Evolutionary conservation across 2,329 filamentous ascomycete species (phyloP), one percentile per base, ranked within the genome.

Genomic region (Paecilomyces sp.): DNA sequence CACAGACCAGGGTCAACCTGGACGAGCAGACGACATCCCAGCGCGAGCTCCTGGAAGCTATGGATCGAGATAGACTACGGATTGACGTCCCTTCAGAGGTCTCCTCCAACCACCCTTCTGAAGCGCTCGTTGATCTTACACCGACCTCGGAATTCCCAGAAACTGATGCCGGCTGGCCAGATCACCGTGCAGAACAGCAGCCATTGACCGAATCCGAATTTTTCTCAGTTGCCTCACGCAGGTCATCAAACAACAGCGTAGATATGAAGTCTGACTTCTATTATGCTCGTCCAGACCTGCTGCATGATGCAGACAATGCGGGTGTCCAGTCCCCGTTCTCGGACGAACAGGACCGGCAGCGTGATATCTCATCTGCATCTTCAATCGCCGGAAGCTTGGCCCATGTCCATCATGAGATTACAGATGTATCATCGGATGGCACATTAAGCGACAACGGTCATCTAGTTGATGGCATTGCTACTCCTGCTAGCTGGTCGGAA

Each of bases 401-500:
- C 60, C 69, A 79, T 64, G 67, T 78, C 56, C 63, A 71, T 53
- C 62, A 72, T 59, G 65, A 73, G 5, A 62, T 66, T 1, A 61
- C 62, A 15, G 73, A 75, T 55, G 61, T 51, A 15, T 68, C 67
- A 7, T 76, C 75, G 1, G 74, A 77, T 58, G 75, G 70, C 33
- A 75, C 71, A 2, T 56, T 77, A 58, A 78, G 75, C 62, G 75
- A 77, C 22, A 57, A 75, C 57, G 75, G 66, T 51, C 67, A 63
- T 11, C 68, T 69, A 3, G 62, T 66, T 33, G 70, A 66, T n/a
- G 70, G 71, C 9, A 61, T 68, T 50, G 64, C 66, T 59, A 79
- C 76, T 24, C 75, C 76, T 15, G 69, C 70, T 54, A 77, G 75
- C 63, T 79, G 76, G 76, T 78, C 76, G 36, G 76, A 79, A 58